phyloP scores from a whole-genome alignment of 2,329 filamentous ascomycete species.

The Aspergillus flavus region DNA sequence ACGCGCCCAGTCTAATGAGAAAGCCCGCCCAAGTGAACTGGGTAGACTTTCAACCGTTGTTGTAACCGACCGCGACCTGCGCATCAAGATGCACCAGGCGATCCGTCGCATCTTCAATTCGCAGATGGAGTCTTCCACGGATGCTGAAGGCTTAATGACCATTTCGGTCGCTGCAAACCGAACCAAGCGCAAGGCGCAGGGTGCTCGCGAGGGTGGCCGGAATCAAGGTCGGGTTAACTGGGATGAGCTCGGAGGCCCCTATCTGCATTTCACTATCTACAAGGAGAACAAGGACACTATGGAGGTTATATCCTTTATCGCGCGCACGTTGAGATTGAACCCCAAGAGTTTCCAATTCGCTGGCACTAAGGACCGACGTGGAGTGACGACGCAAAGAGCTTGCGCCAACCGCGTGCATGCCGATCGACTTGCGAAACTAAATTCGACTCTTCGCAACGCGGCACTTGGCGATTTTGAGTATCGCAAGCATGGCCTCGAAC shows the following conservation, averaged over 20 bases:
- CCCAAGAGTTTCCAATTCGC: conserved; percentile 76
- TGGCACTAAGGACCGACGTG: conserved; percentile 88
- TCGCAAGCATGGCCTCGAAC: conserved; percentile 68
- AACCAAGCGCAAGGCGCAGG: conserved; percentile 35
- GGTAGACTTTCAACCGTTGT: conserved; percentile 55
- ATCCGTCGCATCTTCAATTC: conserved; percentile 80
- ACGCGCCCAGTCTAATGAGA: conserved; percentile 56
- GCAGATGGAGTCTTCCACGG: conserved; percentile 74
- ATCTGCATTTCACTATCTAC: conserved; percentile 87
- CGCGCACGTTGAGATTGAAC: conserved; percentile 69
- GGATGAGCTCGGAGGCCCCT: conserved; percentile 73
- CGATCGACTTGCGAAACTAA: conserved; percentile 66
- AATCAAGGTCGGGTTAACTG: conserved; percentile 56
- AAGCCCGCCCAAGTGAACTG: conserved; percentile 59
- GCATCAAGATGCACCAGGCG: conserved; percentile 65
- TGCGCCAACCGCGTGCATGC: conserved; percentile 65
- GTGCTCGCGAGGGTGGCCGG: conserved; percentile 32
- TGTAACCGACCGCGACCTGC: conserved; percentile 62
- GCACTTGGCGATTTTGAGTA: conserved; percentile 81
- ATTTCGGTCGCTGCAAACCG: conserved; percentile 52
- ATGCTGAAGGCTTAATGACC: conserved; percentile 68
- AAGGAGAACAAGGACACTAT: conserved; percentile 98
- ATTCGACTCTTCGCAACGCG: conserved; percentile 62
- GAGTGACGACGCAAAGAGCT: conserved; percentile 80
- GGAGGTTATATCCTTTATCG: conserved; percentile 79